phyloP scores from a whole-genome alignment of 176 grass and related monocot species.

The Zoysia pacifica region DNA sequence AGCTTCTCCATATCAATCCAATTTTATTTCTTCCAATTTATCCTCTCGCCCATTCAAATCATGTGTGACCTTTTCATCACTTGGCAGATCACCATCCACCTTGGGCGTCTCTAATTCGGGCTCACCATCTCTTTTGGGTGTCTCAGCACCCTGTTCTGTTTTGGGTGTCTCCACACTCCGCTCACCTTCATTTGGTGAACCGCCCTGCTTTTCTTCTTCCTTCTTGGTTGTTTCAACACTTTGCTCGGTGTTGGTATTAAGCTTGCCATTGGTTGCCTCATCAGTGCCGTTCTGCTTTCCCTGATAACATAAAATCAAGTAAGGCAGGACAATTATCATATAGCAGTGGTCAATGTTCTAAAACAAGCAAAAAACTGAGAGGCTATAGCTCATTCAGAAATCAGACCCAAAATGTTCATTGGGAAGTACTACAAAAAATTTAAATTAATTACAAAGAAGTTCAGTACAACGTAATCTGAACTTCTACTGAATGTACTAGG shows the following conservation, averaged over 20 bases:
- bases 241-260: conserved; percentile 35
- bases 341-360: background rate
- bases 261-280: conserved; percentile 39
- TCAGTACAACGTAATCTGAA: background rate
- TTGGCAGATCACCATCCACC: conserved; percentile 27
- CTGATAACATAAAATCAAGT: conserved; percentile 32
- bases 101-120: conserved; percentile 28
- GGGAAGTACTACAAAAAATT: background rate
- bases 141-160: conserved; percentile 18
- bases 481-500: background rate
- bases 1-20: conserved; percentile 36
- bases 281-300: conserved; percentile 53
- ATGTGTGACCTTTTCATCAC: background rate
- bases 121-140: conserved; percentile 33
- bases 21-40: conserved; percentile 49
- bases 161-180: conserved; percentile 27
- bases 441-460: background rate
- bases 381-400: background rate
- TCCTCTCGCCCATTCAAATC: conserved; percentile 28
- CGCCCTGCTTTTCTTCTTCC: conserved; percentile 33
- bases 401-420: background rate
- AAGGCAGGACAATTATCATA: conserved; percentile 6
- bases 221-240: conserved; percentile 41
- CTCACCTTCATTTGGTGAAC: conserved; percentile 26
- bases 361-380: background rate